phyloP scores from a whole-genome alignment of 768 basidiomycete genomes.

The Leccinum sublutescens region DNA sequence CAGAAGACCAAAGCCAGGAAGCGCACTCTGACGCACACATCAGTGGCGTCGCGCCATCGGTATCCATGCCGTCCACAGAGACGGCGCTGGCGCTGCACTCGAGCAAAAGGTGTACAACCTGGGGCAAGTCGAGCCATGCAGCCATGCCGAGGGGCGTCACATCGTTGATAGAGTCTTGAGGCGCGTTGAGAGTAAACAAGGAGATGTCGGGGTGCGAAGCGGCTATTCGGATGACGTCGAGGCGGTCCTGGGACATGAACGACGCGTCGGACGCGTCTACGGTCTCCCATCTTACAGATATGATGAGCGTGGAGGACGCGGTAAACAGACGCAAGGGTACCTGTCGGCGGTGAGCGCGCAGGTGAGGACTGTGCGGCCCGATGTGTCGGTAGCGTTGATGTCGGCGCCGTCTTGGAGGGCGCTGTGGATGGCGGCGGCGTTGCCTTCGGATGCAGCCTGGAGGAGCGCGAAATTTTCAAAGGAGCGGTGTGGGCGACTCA shows the following conservation, averaged over 20 bases:
- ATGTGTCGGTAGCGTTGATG: constrained; percentile 61
- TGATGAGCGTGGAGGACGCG: constrained; percentile 1
- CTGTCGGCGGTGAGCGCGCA: constrained; percentile 72
- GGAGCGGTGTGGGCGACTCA: constrained; percentile 38
- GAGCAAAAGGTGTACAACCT: constrained; percentile 61
- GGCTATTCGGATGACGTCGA: constrained; percentile 56
- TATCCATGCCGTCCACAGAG: constrained; percentile 71
- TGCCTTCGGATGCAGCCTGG: constrained; percentile 55
- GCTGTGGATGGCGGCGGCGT: constrained; percentile 49
- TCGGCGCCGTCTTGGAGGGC: constrained; percentile 62
- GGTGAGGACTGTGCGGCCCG: constrained; percentile 62
- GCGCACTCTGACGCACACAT: constrained; percentile 62
- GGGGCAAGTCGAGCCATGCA: constrained; percentile 68
- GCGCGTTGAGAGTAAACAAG: constrained; percentile 71
- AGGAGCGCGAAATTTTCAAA: constrained; percentile 48
- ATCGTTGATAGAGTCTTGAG: constrained; percentile 65
- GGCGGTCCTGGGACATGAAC: constrained; percentile 55
- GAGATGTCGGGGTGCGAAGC: constrained; percentile 57
- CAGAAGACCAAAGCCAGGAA: constrained; percentile 2
- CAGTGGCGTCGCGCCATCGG: constrained; percentile 73
- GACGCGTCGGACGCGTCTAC: constrained; percentile 71
- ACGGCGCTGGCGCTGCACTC: constrained; percentile 60
- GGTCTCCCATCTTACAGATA: constrained; percentile 55
- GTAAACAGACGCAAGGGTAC: constrained; percentile 37
- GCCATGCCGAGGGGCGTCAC: constrained; percentile 78